Evolutionary conservation across 2,329 filamentous ascomycete species (phyloP), one percentile per base, ranked within the genome.

Genomic region (Biscogniauxia marginata): DNA sequence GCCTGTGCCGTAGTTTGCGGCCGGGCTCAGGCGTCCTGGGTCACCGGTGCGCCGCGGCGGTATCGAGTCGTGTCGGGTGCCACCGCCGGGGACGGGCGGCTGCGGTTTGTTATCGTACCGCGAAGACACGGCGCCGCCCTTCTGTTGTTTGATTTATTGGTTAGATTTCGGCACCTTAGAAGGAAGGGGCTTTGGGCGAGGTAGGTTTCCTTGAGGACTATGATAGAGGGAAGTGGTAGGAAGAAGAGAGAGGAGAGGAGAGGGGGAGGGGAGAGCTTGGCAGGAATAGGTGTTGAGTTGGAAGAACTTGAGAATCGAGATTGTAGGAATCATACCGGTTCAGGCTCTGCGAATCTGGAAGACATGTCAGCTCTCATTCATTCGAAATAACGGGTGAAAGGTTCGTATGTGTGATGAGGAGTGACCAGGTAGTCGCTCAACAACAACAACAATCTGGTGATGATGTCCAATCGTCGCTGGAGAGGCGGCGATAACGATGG

Each of bases 271-370:
- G 30, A 34, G 30, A 34, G 30, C 7, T 34, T 16, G 30, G 30
- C 7, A 16, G 30, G 16, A 34, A 16, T 34, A 16, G 7, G 30
- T 34, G 30, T 24, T 16, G 9, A 20, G 30, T 21, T 46, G 20
- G 13, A n/a, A 51, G n/a, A n/a, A n/a, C n/a, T n/a, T n/a, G n/a
- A n/a, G n/a, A n/a, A n/a, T n/a, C n/a, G n/a, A n/a, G n/a, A n/a
- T n/a, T n/a, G n/a, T n/a, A n/a, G n/a, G n/a, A n/a, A n/a, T n/a
- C n/a, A 63, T 69, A 74, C 73, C 65, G 67, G 71, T 67, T 82
- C 79, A 49, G 79, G 79, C 65, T 82, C 79, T 62, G 79, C 79
- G 65, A 82, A 82, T 63, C 79, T 82, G 63, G 52, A 56, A 22
- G 57, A 48, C 39, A 51, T 52, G 59, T 64, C 50, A 60, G 52